phyloP scores from a whole-genome alignment of 2,329 filamentous ascomycete genomes.

The Orbilia brochopaga region DNA sequence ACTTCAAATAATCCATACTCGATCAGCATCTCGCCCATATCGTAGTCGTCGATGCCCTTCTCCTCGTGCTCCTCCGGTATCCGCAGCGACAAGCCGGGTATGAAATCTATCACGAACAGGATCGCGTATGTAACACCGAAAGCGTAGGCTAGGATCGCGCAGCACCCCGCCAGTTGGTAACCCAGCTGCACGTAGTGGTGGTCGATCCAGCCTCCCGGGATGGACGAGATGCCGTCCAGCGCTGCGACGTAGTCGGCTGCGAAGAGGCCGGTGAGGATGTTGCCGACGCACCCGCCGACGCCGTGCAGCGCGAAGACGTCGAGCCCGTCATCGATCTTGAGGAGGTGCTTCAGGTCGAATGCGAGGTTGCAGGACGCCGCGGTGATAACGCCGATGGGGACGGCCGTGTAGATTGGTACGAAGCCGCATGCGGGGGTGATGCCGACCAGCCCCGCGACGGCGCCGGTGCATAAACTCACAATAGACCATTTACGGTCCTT shows the following conservation, averaged over 20 bases:
- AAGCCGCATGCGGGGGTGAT: constrained; percentile 67
- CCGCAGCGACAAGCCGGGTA: constrained; percentile 65
- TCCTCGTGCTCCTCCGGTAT: constrained; percentile 65
- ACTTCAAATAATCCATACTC: constrained; percentile 49
- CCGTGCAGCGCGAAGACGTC: constrained; percentile 69
- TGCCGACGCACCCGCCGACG: constrained; percentile 66
- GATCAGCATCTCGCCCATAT: constrained; percentile 57
- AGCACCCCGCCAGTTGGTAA: constrained; percentile 66
- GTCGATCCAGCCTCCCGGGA: constrained; percentile 63
- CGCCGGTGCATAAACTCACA: constrained; percentile 64
- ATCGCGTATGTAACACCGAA: constrained; percentile 64
- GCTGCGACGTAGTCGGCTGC: constrained; percentile 62
- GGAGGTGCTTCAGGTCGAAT: constrained; percentile 62
- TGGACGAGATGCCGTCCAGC: constrained; percentile 63
- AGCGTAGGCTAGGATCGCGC: constrained; percentile 64
- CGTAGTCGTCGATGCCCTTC: constrained; percentile 63
- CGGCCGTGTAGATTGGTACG: constrained; percentile 63
- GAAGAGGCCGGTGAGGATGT: constrained; percentile 66
- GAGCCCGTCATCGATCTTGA: constrained; percentile 66
- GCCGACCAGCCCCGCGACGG: constrained; percentile 66
- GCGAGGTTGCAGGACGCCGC: constrained; percentile 61
- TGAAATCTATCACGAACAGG: constrained; percentile 65
- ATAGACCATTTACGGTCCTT: constrained; percentile 62
- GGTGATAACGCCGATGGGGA: constrained; percentile 64
- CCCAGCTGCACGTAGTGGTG: constrained; percentile 65